phyloP scores from a whole-genome alignment of 2,329 filamentous ascomycete genomes.

The Nannizziopsis arthrosporioides region DNA sequence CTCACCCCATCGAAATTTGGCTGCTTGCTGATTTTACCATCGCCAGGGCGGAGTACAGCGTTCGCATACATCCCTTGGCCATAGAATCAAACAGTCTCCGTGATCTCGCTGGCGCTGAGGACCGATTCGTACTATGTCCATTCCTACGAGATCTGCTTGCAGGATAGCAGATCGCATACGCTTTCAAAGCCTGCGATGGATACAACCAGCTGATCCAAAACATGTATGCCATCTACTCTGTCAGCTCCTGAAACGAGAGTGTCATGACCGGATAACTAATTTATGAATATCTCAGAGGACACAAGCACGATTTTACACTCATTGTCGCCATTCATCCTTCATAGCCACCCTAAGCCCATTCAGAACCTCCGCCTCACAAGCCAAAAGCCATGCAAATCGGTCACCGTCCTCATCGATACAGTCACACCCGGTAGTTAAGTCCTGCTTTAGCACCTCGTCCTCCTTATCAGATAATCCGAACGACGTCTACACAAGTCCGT shows the following conservation, averaged over 20 bases:
- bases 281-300: conserved; percentile 2
- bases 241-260: conserved; percentile 12
- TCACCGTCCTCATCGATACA: conserved; percentile 12
- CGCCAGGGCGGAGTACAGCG: too few relatives aligned
- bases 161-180: not conserved
- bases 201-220: not conserved
- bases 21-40: too few relatives aligned
- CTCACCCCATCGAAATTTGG: too few relatives aligned
- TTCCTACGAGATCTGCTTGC: not conserved
- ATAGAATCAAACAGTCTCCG: too few relatives aligned
- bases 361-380: conserved; percentile 12
- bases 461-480: not conserved
- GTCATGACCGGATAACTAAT: conserved; percentile 4
- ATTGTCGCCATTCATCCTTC: conserved; percentile 1
- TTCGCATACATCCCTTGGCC: too few relatives aligned
- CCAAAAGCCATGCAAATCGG: conserved; percentile 18
- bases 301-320: not conserved
- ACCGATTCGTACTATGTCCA: not conserved
- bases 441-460: conserved; percentile 7
- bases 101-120: too few relatives aligned
- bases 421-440: conserved; percentile 1
- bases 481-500: conserved; percentile 43
- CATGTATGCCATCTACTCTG: conserved; percentile 4
- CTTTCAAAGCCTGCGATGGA: not conserved
- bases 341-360: conserved; percentile 9